Evolutionary conservation across 306 rosid genomes (phyloP).

Genomic region (Castanea sativa): DNA sequence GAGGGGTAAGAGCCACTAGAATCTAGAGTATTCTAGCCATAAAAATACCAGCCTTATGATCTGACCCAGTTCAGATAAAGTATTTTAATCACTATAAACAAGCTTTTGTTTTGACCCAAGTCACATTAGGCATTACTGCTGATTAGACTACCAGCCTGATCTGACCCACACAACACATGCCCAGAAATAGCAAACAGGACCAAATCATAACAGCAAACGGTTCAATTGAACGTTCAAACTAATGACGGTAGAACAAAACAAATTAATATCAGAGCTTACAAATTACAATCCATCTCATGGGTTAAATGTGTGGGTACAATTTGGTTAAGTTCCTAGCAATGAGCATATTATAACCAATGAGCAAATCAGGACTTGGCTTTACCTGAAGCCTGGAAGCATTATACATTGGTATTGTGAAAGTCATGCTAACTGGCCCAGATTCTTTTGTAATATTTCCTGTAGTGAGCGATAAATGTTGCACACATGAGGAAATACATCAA

Average conservation of each 20-base stretch:
- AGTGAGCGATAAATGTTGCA: slow-evolving; percentile 22
- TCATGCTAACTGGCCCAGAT: slow-evolving; percentile 89
- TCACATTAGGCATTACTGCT: not conserved
- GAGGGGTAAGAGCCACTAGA: not conserved
- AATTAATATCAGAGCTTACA: not conserved
- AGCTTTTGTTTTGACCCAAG: not conserved
- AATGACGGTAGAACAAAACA: not conserved
- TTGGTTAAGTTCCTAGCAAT: not conserved
- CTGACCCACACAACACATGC: slow-evolving; percentile 1
- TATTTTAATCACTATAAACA: not conserved
- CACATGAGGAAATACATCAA: slow-evolving; percentile 10
- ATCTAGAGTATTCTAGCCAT: not conserved
- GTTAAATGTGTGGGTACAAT: not conserved
- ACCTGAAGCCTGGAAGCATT: slow-evolving; percentile 81
- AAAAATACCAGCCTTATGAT: not conserved
- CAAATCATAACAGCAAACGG: slow-evolving; percentile 1
- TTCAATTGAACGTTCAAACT: not conserved
- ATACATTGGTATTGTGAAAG: slow-evolving; percentile 83
- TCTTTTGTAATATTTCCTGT: slow-evolving; percentile 77
- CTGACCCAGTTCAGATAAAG: not conserved
- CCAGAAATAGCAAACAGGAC: not conserved
- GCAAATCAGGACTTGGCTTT: slow-evolving; percentile 18
- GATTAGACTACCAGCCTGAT: slow-evolving; percentile 9
- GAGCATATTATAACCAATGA: not conserved
- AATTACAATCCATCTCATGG: not conserved